Evolutionary conservation across 768 basidiomycete genomes (phyloP), one percentile per base, ranked within the genome.

Genomic region (Heimioporus sp.): DNA sequence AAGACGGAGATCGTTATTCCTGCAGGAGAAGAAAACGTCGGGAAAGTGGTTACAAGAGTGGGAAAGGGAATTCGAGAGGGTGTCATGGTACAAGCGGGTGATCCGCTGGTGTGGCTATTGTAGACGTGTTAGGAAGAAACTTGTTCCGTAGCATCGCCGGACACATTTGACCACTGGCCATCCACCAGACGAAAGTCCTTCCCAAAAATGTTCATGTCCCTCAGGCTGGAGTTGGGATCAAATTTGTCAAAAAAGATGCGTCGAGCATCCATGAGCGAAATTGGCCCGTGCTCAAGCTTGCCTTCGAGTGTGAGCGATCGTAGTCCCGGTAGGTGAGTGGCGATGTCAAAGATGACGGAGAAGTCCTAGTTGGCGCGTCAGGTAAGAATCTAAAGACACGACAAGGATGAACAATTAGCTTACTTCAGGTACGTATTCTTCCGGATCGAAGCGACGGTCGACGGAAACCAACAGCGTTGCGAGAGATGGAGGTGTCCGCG

Each of bases 1-100:
- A 86, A 87, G 66, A 82, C 79, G 0, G 81, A 83, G 58, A 76
- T 85, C 40, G 70, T 74, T 13, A 60, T 86, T 15, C 63, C 63
- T 45, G 77, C 79, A 0, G 75, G 78, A 0, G 72, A 76, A 16
- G 68, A 66, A 10, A 73, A 75, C 46, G 60, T 81, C 2, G 81
- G 81, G 2, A 78, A 67, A 21, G 70, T 46, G 15, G 72, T 84
- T 0, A 60, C 53, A 31, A 68, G 68, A 0, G 60, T 80, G 5
- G 77, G 74, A 1, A 65, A 63, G 15, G 77, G 74, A 0, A 58
- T 80, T 9, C 59, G 58, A 34, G 77, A 76, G 48, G 80, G 82
- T 1, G 72, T 62, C 2, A 58, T 66, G 0, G 79, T 85, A 15
- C 65, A 68, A 35, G 72, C 76, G 1, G 81, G 82, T 0, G 76